These are phyloP conservation scores for Tuber aestivum DNA, from an alignment of 495 filamentous ascomycete species.

Conservation along the genomic window DNA sequence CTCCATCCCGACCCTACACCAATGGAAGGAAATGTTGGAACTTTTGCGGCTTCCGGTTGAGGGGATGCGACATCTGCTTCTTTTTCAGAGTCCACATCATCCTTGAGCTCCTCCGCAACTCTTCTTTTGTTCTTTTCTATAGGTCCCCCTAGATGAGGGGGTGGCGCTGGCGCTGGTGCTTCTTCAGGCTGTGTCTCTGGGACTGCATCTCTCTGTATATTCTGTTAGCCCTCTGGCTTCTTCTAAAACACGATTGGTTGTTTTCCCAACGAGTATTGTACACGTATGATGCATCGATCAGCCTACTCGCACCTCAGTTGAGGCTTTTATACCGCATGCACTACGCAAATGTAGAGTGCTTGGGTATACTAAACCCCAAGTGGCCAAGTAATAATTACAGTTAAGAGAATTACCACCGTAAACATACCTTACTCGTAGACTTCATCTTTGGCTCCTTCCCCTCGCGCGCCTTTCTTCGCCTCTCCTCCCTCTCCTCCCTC, in stretches of 20 bases:
- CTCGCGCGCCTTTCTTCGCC: conserved; percentile 6
- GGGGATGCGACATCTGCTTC: conserved; percentile 18
- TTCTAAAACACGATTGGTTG: conserved; percentile 12
- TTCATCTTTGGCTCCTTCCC: conserved; percentile 6
- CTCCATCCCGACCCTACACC: conserved; percentile 10
- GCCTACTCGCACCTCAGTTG: not conserved
- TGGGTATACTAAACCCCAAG: not conserved
- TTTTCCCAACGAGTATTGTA: not conserved
- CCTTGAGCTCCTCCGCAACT: conserved; percentile 21
- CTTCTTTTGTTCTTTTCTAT: conserved; percentile 7
- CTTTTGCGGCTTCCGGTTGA: conserved; percentile 6
- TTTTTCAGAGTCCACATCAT: conserved; percentile 26
- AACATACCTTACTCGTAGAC: conserved; percentile 17
- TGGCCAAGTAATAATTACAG: not conserved
- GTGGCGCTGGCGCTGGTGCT: conserved; percentile 4
- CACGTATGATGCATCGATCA: conserved; percentile 3
- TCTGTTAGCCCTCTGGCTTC: conserved; percentile 17
- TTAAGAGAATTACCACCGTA: conserved; percentile 3
- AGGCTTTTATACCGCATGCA: conserved; percentile 2
- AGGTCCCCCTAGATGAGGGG: conserved; percentile 1
- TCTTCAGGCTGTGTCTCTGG: not conserved
- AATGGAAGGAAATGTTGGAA: conserved; percentile 14
- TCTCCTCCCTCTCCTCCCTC: conserved; percentile 9
- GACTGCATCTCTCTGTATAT: not conserved
- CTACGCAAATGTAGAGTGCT: not conserved